A percentile compares a stretch with the other conserved stretches of the same genome.
These are phyloP conservation scores for Byssothecium circinans DNA, from an alignment of 2,329 filamentous ascomycete species.

Conservation along the genomic window DNA sequence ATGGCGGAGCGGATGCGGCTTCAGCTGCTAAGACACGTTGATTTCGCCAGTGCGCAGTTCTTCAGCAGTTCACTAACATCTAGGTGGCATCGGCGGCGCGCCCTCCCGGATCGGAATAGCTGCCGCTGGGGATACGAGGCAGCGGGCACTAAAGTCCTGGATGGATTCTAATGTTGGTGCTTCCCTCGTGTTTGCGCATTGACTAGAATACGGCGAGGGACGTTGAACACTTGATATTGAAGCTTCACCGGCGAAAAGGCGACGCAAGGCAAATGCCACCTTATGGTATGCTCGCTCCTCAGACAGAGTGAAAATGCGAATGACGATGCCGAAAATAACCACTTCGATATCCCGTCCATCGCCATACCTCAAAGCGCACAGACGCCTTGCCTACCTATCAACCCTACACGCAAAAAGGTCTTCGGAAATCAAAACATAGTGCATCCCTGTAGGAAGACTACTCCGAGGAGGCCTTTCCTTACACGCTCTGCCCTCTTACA, in stretches of 20 bases:
- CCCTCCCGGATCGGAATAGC: neutral
- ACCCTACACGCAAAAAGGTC: constrained; percentile 14
- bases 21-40: constrained; percentile 15
- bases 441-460: constrained; percentile 7
- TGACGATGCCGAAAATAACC: neutral
- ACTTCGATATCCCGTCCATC: neutral
- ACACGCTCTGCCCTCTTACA: neutral
- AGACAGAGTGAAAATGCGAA: too few species aligned
- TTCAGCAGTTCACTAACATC: neutral
- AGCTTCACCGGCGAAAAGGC: neutral
- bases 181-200: too few species aligned
- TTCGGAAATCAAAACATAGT: constrained; percentile 20
- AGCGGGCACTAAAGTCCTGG: too few species aligned
- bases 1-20: neutral
- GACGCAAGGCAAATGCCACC: neutral
- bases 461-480: constrained; percentile 4
- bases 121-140: neutral
- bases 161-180: neutral
- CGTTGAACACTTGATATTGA: neutral
- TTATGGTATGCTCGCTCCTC: too few species aligned
- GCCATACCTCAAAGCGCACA: too few species aligned
- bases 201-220: too few species aligned
- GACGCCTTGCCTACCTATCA: constrained; percentile 11
- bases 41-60: constrained; percentile 20
- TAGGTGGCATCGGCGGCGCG: neutral